Percentiles rank a stretch among this genome's conserved stretches.
phyloP scores from a whole-genome alignment of 2,329 filamentous ascomycete species.

The Stemphylium beticola region DNA sequence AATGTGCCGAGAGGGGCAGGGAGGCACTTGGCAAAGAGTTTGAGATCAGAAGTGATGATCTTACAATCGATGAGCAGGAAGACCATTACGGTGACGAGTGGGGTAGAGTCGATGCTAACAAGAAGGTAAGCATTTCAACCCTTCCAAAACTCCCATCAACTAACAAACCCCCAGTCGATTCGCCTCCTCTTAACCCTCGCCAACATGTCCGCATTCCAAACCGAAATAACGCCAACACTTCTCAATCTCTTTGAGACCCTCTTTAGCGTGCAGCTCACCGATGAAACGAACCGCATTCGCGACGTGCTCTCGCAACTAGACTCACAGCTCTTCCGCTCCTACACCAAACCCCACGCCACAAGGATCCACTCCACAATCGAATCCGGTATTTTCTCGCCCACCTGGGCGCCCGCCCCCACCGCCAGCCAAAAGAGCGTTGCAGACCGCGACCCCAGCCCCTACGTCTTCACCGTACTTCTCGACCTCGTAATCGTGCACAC shows the following conservation, averaged over 20 bases:
- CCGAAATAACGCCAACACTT: conserved; percentile 83
- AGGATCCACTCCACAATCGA: conserved; percentile 72
- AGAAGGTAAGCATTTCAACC: conserved; percentile 36
- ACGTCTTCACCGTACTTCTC: conserved; percentile 87
- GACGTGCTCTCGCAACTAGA: conserved; percentile 93
- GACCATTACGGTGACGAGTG: conserved; percentile 31
- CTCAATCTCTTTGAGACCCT: conserved; percentile 91
- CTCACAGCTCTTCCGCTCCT: conserved; percentile 86
- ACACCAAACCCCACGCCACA: conserved; percentile 69
- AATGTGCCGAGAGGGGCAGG: conserved; percentile 83
- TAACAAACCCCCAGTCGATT: conserved; percentile 67
- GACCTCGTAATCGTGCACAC: conserved; percentile 89
- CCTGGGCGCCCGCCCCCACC: conserved; percentile 69
- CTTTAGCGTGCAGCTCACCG: conserved; percentile 92
- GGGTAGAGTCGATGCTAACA: conserved; percentile 44
- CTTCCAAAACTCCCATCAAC: background rate
- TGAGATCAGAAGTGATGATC: conserved; percentile 59
- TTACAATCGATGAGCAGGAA: conserved; percentile 47
- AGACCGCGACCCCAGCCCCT: conserved; percentile 80
- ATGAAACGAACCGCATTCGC: conserved; percentile 89
- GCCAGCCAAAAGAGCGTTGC: conserved; percentile 40
- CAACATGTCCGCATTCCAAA: conserved; percentile 84
- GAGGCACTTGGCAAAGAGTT: conserved; percentile 65
- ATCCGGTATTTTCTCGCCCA: conserved; percentile 70
- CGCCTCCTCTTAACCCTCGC: conserved; percentile 93